Percentiles rank a stretch among this genome's conserved stretches.
These are phyloP conservation scores for Skeletonema marinoi DNA, from an alignment of 108 stramenopile genomes.

Conservation along the genomic window DNA sequence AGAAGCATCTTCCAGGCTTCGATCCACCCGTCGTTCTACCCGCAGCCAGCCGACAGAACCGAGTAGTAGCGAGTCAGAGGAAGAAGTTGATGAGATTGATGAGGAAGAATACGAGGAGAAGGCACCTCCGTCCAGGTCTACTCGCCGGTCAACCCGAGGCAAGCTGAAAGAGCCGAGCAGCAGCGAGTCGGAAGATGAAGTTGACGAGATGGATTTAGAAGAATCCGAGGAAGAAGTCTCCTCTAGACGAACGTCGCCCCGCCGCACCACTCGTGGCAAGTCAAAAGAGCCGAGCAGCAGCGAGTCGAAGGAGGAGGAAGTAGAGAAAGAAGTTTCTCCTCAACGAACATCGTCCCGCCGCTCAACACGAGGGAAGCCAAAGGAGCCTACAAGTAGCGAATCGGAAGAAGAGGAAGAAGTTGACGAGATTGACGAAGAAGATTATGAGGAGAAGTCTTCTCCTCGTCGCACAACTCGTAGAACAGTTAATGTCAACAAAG, in stretches of 20 bases:
- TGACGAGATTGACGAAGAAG: neutral
- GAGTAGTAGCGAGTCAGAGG: slow-evolving; percentile 6
- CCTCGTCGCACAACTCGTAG: neutral
- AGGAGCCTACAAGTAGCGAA: neutral
- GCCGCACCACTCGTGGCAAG: neutral
- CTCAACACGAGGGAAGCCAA: neutral
- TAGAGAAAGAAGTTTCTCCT: neutral
- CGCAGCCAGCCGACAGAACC: neutral
- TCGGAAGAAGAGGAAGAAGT: neutral
- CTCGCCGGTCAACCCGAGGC: neutral
- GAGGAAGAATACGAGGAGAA: slow-evolving; percentile 5
- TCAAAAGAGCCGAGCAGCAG: neutral
- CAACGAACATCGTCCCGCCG: neutral
- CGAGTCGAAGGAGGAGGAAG: neutral
- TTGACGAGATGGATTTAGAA: neutral
- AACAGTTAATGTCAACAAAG: neutral
- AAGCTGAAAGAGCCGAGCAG: neutral
- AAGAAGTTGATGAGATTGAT: slow-evolving; percentile 1
- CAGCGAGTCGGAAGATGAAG: neutral
- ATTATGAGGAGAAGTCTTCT: neutral
- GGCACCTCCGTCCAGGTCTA: neutral
- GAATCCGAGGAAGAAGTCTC: neutral
- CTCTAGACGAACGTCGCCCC: neutral
- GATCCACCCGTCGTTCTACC: slow-evolving; percentile 11
- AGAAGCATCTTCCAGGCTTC: neutral